A percentile compares a stretch with the other conserved stretches of the same genome.
phyloP scores from a whole-genome alignment of 2,329 filamentous ascomycete species.

The Podosphaera fusca region DNA sequence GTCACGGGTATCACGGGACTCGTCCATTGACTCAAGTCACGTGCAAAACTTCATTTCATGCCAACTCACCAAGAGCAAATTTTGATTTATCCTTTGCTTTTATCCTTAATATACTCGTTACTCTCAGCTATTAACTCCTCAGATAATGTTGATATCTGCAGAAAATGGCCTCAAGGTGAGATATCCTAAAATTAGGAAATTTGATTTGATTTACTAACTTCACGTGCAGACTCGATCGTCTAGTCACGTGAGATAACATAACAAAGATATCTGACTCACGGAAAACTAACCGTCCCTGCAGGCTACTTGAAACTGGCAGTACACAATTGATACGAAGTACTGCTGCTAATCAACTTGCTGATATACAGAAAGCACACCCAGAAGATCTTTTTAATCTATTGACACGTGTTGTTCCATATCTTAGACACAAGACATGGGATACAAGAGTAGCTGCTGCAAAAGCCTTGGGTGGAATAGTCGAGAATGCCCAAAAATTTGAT shows the following conservation, averaged over 20 bases:
- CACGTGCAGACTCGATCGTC: slow-evolving; percentile 46
- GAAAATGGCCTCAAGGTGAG: slow-evolving; percentile 18
- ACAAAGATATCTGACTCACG: not conserved
- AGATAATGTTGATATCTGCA: slow-evolving; percentile 12
- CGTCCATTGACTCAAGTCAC: not conserved
- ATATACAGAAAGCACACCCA: slow-evolving; percentile 94
- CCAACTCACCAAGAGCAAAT: not conserved
- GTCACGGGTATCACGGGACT: not conserved
- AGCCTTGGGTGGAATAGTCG: slow-evolving; percentile 80
- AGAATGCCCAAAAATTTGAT: slow-evolving; percentile 70
- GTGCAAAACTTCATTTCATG: not conserved
- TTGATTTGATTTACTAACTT: not conserved
- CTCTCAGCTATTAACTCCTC: not conserved
- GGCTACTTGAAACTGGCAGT: slow-evolving; percentile 89
- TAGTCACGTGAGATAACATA: slow-evolving; percentile 50
- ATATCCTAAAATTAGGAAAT: not conserved
- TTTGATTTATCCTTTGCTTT: not conserved
- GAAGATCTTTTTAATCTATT: slow-evolving; percentile 94
- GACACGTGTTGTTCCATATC: slow-evolving; percentile 80
- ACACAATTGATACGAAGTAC: slow-evolving; percentile 91
- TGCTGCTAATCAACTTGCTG: slow-evolving; percentile 84
- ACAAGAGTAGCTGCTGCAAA: slow-evolving; percentile 83
- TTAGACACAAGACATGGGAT: slow-evolving; percentile 91
- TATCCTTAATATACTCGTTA: not conserved
- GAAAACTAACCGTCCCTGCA: slow-evolving; percentile 18